Base-by-base conservation (phyloP, 257 asterid genomes). In the Gardenia jasminoides region DNA sequence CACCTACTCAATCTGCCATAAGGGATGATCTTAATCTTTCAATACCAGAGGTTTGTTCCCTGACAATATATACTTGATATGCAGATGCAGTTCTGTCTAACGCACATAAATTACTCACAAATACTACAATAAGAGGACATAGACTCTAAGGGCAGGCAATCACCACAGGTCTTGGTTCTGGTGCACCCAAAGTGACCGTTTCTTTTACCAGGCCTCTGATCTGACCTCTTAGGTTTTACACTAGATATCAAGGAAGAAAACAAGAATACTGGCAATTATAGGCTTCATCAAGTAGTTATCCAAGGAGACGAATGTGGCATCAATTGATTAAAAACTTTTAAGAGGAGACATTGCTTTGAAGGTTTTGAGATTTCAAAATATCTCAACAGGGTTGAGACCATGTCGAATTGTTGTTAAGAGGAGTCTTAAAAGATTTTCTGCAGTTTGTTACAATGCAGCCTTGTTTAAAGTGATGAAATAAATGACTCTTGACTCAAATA, bases 1-100 rank as follows among this genome's bases (percentile, higher is more conserved):
- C 99, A 10, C 99, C 99, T 13, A 93, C 96, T 7, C 98, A 96
- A 84, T 83, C 84, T 70, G 97, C 91, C 22, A 93, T 96, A 80
- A 87, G 87, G 66, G 83, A 84, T n/a, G 98, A 96, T 83, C 87
- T 96, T 1, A 83, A 88, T 74, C 85, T 93, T 72, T 87, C 97
- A 81, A 80, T 93, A 80, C 88, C 99, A 15, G 95, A 93, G 99
- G 99, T 96, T 77, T 50, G 86, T 82, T 31, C 77, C 22, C 65
- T 72, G 12, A 52, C 4, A 47, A 20, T 16, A 72, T 16, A 72
- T 39, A 15, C 56, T 13, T 44, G 52, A 15, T 39, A 41, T 1
- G 8, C 20, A 20, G 17, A 12, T 26, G 9, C 50, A 70, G 16
- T 47, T 72, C 10, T 47, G n/a, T 72, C 22, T 54, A 62, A 24